phyloP scores from a whole-genome alignment of 1,139 yeast genomes.

The Protomyces lactucae-debilis region DNA sequence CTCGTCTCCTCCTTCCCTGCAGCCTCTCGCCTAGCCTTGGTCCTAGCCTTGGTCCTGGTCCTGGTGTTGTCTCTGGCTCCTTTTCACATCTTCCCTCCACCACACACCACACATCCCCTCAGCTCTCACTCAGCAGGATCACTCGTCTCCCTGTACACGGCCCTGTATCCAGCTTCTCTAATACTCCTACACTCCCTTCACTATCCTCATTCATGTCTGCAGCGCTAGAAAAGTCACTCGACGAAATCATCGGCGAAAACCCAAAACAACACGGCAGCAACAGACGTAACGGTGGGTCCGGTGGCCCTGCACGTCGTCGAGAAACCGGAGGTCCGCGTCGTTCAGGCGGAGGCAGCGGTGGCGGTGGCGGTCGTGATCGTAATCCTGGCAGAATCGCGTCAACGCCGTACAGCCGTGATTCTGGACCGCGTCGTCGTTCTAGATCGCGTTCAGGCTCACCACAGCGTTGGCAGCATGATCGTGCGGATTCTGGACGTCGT shows the following conservation, averaged over 20 bases:
- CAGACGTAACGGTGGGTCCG: not conserved
- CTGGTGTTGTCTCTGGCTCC: not conserved
- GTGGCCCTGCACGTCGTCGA: conserved; percentile 4
- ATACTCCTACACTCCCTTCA: not conserved
- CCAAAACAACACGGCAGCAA: not conserved
- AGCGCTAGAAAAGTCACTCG: conserved; percentile 19
- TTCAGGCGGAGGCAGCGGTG: conserved; percentile 5
- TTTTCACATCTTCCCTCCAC: not conserved
- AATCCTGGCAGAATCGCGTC: not conserved
- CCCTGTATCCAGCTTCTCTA: not conserved
- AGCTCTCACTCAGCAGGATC: not conserved
- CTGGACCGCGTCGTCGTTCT: not conserved
- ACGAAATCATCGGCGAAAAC: conserved; percentile 22
- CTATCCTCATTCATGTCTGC: conserved; percentile 3
- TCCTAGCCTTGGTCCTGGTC: not conserved
- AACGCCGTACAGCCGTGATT: not conserved
- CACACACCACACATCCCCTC: not conserved
- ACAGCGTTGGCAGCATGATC: conserved; percentile 16
- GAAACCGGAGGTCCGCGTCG: not conserved
- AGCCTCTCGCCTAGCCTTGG: not conserved
- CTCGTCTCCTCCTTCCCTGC: not conserved
- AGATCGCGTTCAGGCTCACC: not conserved
- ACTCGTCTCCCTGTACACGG: not conserved
- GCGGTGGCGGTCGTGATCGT: conserved; percentile 2
- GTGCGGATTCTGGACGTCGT: conserved; percentile 1